Percentiles rank a stretch among this genome's conserved stretches.
phyloP scores from a whole-genome alignment of 176 grass and related monocot genomes.

The Otatea glauca region DNA sequence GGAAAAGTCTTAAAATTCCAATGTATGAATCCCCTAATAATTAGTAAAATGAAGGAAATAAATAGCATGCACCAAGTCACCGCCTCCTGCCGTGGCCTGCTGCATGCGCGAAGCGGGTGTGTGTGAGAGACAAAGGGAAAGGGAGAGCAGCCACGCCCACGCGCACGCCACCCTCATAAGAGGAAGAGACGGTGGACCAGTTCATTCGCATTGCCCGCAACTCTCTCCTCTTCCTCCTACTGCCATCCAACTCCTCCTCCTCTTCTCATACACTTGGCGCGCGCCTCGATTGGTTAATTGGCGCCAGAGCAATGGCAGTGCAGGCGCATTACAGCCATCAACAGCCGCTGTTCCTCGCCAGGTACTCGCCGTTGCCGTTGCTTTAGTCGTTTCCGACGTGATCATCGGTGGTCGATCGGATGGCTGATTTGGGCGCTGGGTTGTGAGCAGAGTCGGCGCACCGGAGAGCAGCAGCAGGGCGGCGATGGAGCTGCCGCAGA shows the following conservation, averaged over 20 bases:
- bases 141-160: constrained; percentile 11
- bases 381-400: constrained; percentile 3
- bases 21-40: no score
- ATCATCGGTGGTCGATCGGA: constrained; percentile 21
- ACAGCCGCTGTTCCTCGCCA: constrained; percentile 36
- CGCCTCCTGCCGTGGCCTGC: background rate
- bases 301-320: constrained; percentile 41
- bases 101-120: background rate
- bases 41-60: background rate
- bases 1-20: no score
- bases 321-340: constrained; percentile 42
- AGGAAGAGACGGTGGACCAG: constrained; percentile 59
- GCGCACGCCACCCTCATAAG: constrained; percentile 41
- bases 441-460: constrained; percentile 29
- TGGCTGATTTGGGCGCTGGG: constrained; percentile 39
- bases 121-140: background rate
- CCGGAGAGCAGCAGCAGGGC: constrained; percentile 20
- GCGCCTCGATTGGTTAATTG: constrained; percentile 4
- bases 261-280: constrained; percentile 27
- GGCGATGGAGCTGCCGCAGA: constrained; percentile 8
- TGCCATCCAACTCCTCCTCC: constrained; percentile 12
- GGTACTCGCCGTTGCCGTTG: constrained; percentile 24
- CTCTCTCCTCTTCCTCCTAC: constrained; percentile 35
- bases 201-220: constrained; percentile 55
- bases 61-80: background rate